A percentile compares a stretch with the other conserved stretches of the same genome.
These are phyloP conservation scores for Chlorokybus atmophyticus DNA, from an alignment of 139 green algal species.

Conservation along the genomic window DNA sequence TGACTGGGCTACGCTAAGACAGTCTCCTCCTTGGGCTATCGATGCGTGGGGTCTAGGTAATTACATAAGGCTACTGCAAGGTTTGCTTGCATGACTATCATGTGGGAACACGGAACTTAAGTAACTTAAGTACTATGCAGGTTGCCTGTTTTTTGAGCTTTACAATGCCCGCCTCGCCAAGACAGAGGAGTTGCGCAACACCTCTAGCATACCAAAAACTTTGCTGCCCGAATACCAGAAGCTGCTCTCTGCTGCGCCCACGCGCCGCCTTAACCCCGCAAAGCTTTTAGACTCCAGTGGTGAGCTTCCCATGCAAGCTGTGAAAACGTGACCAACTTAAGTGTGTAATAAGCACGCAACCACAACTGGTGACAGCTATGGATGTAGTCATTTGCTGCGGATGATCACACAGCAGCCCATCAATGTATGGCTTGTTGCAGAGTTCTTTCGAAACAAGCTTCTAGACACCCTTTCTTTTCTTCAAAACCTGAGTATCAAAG, in stretches of 20 bases:
- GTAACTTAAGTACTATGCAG: conserved; percentile 3
- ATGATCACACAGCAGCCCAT: no score
- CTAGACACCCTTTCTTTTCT: conserved; percentile 82
- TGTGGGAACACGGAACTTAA: neutral
- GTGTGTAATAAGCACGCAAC: no score
- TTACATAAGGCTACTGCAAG: conserved; percentile 9
- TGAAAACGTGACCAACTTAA: no score
- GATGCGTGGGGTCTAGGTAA: conserved; percentile 89
- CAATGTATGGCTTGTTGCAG: conserved; percentile 44
- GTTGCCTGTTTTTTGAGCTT: conserved; percentile 81
- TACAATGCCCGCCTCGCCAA: conserved; percentile 34
- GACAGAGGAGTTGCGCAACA: conserved; percentile 66
- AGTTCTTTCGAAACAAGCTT: conserved; percentile 79
- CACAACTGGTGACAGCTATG: no score
- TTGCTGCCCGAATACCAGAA: conserved; percentile 73
- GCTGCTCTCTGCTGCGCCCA: conserved; percentile 56
- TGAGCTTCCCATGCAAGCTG: no score
- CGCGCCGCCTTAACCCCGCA: conserved; percentile 65
- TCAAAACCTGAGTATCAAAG: conserved; percentile 70
- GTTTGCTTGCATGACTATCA: neutral
- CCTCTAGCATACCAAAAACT: conserved; percentile 48
- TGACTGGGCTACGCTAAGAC: conserved; percentile 61
- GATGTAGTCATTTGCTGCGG: no score
- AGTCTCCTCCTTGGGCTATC: conserved; percentile 73
- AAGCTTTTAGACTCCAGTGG: conserved; percentile 39